Conservation (phyloP, 176 grass and related monocot species). For the sorghum (Sorghum bicolor) region DNA sequence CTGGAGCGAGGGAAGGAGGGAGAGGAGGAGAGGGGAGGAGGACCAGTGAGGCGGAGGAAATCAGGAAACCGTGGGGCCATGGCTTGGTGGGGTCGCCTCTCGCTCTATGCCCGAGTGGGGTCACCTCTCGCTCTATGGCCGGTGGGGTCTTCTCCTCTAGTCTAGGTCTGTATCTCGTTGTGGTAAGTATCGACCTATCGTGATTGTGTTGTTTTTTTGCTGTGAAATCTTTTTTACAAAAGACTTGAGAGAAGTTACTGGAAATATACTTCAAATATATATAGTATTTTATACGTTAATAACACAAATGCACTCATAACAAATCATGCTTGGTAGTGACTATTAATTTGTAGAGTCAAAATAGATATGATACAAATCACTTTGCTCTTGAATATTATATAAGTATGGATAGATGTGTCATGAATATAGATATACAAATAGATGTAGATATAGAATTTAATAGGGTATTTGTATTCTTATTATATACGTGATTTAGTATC, state of each 20-base stretch:
- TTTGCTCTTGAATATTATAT: not conserved
- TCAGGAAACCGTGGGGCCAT: constrained; percentile 3
- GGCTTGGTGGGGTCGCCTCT: not conserved
- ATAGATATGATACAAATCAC: not conserved
- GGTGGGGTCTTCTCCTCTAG: not conserved
- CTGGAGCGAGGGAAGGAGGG: not conserved
- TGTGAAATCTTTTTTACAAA: too few species aligned
- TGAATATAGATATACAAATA: not conserved
- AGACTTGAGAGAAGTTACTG: too few species aligned
- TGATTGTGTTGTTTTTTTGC: too few species aligned
- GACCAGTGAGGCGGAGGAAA: constrained; percentile 18
- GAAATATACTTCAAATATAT: too few species aligned
- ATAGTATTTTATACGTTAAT: too few species aligned
- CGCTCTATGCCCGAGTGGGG: not conserved
- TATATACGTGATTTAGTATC: not conserved
- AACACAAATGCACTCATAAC: not conserved
- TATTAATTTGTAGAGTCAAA: not conserved
- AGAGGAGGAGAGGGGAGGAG: not conserved
- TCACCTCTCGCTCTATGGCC: too few species aligned
- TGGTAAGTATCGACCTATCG: too few species aligned
- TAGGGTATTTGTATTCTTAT: not conserved
- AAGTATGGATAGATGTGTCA: not conserved
- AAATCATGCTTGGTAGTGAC: not conserved
- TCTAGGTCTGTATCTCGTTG: too few species aligned
- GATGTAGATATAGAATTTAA: not conserved